Evolutionary conservation across 352 stramenopile species (phyloP).

Genomic region (Globisporangium polare): DNA sequence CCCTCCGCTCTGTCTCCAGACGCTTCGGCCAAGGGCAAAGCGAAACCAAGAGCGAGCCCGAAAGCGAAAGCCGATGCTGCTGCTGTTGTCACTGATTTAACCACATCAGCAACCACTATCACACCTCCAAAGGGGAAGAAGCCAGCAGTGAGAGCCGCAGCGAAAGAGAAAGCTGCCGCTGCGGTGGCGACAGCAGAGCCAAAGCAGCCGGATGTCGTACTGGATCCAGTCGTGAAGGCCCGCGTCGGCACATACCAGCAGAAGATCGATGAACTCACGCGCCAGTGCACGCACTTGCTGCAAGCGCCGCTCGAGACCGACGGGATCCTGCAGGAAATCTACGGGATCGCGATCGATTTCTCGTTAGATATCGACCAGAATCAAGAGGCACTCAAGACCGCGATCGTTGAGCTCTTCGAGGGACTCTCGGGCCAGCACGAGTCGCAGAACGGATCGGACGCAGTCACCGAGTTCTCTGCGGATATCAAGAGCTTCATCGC

Average conservation of each 20-base stretch:
- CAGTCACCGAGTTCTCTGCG: conserved; percentile 20
- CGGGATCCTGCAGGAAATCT: conserved; percentile 67
- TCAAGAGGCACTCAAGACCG: conserved; percentile 13
- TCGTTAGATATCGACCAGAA: conserved; percentile 31
- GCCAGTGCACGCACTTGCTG: conserved; percentile 35
- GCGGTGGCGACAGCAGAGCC: conserved; percentile 13
- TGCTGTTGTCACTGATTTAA: background rate
- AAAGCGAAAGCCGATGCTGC: conserved; percentile 7
- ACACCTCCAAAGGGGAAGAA: conserved; percentile 13
- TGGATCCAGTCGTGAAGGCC: conserved; percentile 56
- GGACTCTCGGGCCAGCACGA: conserved; percentile 11
- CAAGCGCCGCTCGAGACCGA: conserved; percentile 22
- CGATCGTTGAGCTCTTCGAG: conserved; percentile 14
- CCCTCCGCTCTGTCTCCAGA: background rate
- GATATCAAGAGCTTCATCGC: conserved; percentile 53
- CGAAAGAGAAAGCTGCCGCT: conserved; percentile 4
- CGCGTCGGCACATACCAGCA: conserved; percentile 67
- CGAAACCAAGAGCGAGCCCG: background rate
- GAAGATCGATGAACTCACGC: conserved; percentile 73
- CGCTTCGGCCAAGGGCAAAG: background rate
- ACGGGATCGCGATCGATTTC: conserved; percentile 49
- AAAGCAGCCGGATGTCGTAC: conserved; percentile 24
- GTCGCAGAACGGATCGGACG: conserved; percentile 15
- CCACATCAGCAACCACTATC: background rate
- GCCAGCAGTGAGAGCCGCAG: conserved; percentile 10